Conservation (phyloP, 2,329 filamentous ascomycete genomes). For the Elsinoe ampelina region DNA sequence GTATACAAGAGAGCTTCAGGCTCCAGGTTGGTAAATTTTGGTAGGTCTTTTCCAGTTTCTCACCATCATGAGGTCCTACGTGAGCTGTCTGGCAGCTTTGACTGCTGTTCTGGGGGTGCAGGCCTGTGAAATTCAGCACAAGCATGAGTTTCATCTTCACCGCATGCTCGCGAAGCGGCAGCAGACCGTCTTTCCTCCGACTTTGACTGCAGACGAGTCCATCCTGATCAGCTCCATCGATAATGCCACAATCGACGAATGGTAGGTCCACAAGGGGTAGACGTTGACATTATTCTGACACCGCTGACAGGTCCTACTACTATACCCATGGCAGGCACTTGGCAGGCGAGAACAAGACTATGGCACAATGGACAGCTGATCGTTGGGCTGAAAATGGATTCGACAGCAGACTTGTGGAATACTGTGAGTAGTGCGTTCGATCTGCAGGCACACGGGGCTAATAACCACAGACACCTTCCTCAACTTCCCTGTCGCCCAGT, state of each 20-base stretch:
- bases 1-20: background rate
- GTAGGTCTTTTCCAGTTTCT: background rate
- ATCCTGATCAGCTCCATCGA: constrained; percentile 4
- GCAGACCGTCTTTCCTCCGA: constrained; percentile 4
- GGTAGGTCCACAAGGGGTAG: background rate
- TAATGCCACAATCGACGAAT: constrained; percentile 3
- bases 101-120: background rate
- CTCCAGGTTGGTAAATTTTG: background rate
- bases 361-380: constrained; percentile 39
- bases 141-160: constrained; percentile 5
- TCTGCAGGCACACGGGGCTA: too few relatives aligned
- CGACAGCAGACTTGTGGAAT: constrained; percentile 31
- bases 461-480: constrained; percentile 34
- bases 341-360: constrained; percentile 37
- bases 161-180: constrained; percentile 8
- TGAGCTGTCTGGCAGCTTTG: background rate
- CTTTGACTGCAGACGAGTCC: constrained; percentile 4
- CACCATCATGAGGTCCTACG: background rate
- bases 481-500: constrained; percentile 38
- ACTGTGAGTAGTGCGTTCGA: too few relatives aligned
- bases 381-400: constrained; percentile 38
- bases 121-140: constrained; percentile 4
- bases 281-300: background rate
- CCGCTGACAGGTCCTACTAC: constrained; percentile 23
- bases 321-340: constrained; percentile 38